Percentiles rank a stretch among this genome's conserved stretches.
Evolutionary conservation across 2,329 filamentous ascomycete species (phyloP).

Genomic region (Decorospora gaudefroyi): DNA sequence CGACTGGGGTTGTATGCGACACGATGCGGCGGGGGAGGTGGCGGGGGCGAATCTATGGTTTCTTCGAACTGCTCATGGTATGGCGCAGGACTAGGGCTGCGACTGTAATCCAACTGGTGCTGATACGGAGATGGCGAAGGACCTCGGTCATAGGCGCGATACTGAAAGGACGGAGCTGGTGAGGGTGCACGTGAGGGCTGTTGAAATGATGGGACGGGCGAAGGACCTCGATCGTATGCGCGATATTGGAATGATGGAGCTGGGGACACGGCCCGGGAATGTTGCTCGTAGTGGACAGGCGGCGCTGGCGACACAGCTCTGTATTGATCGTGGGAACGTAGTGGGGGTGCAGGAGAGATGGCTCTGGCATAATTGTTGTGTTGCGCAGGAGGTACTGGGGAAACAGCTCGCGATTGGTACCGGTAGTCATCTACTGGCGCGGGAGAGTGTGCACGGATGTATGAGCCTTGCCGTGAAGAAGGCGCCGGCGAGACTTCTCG

Average conservation of each 20-base stretch:
- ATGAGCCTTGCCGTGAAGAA: slow-evolving; percentile 30
- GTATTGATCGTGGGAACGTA: slow-evolving; percentile 29
- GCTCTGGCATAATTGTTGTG: slow-evolving; percentile 30
- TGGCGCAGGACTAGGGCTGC: slow-evolving; percentile 40
- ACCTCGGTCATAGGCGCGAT: slow-evolving; percentile 46
- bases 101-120: slow-evolving; percentile 29
- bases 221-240: slow-evolving; percentile 33
- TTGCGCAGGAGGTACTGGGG: slow-evolving; percentile 38
- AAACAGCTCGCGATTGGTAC: slow-evolving; percentile 24
- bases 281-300: slow-evolving; percentile 26
- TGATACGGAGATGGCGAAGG: slow-evolving; percentile 49
- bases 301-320: slow-evolving; percentile 35
- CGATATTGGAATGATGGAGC: slow-evolving; percentile 34
- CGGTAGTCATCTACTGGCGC: slow-evolving; percentile 30
- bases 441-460: slow-evolving; percentile 34
- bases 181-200: slow-evolving; percentile 35
- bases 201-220: slow-evolving; percentile 40
- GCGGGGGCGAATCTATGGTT: slow-evolving; percentile 66
- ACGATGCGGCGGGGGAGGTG: slow-evolving; percentile 81
- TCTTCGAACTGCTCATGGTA: slow-evolving; percentile 34
- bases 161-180: slow-evolving; percentile 44
- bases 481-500: slow-evolving; percentile 36
- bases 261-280: slow-evolving; percentile 42
- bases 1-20: slow-evolving; percentile 56
- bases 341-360: slow-evolving; percentile 38